Percentiles rank a stretch among this genome's conserved stretches.
These are phyloP conservation scores for Penicillium lagena DNA, from an alignment of 495 filamentous ascomycete species.

Conservation along the genomic window DNA sequence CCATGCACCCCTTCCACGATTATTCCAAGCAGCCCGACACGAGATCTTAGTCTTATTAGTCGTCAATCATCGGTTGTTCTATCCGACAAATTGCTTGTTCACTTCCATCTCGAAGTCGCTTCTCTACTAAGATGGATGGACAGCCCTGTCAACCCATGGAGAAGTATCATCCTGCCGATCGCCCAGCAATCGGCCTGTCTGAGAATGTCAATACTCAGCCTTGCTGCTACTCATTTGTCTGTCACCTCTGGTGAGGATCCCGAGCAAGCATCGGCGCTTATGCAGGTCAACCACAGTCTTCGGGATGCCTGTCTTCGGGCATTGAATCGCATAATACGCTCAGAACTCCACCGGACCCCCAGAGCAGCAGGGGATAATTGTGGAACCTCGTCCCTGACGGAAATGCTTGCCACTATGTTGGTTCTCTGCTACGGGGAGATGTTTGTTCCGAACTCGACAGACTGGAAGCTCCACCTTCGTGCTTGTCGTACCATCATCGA, in stretches of 20 bases:
- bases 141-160: constrained; percentile 13
- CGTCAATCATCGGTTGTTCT: constrained; percentile 1
- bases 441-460: constrained; percentile 8
- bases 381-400: neutral
- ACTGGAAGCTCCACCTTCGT: constrained; percentile 13
- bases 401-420: constrained; percentile 9
- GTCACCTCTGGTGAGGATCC: constrained; percentile 2
- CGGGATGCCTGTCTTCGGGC: constrained; percentile 5
- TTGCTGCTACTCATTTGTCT: constrained; percentile 14
- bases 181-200: constrained; percentile 4
- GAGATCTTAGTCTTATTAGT: neutral
- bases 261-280: constrained; percentile 2
- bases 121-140: constrained; percentile 14
- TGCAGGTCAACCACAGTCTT: constrained; percentile 3
- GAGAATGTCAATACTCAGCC: constrained; percentile 8
- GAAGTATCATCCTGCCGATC: constrained; percentile 5
- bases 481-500: constrained; percentile 13
- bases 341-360: neutral
- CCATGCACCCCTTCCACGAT: too few relatives aligned
- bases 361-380: neutral
- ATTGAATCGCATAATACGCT: constrained; percentile 5
- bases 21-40: too few relatives aligned
- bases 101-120: constrained; percentile 11
- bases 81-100: constrained; percentile 5
- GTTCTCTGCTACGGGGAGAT: constrained; percentile 12